A percentile compares a stretch with the other conserved stretches of the same genome.
Conservation (phyloP, 1,139 yeast species). For the Sugiyamaella sp. region DNA sequence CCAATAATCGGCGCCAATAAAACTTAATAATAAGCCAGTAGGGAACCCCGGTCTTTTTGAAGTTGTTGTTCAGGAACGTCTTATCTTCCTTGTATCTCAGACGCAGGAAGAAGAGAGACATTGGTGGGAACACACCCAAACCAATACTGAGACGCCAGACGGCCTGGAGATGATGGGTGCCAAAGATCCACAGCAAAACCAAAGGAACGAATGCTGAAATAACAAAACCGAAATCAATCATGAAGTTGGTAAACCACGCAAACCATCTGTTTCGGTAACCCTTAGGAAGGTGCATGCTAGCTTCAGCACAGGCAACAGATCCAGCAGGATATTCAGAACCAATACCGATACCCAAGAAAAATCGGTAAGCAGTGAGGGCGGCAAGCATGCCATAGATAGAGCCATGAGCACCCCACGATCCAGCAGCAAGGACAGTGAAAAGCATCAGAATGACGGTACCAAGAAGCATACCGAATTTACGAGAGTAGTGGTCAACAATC, state of each 20-base stretch:
- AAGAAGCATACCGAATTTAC: constrained; percentile 78
- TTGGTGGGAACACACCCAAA: constrained; percentile 88
- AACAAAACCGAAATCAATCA: constrained; percentile 90
- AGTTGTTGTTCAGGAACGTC: constrained; percentile 67
- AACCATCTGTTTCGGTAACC: constrained; percentile 89
- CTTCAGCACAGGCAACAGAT: constrained; percentile 92
- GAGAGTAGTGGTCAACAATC: constrained; percentile 72
- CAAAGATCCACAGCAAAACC: constrained; percentile 82
- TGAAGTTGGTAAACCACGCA: constrained; percentile 82
- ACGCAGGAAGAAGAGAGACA: constrained; percentile 75
- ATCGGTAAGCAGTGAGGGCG: constrained; percentile 81
- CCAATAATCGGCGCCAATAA: constrained; percentile 77
- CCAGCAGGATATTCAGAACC: constrained; percentile 91
- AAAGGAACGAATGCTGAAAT: constrained; percentile 82
- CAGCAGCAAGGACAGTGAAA: constrained; percentile 78
- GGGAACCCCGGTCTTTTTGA: constrained; percentile 69
- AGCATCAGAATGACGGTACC: constrained; percentile 73
- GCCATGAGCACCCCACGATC: constrained; percentile 75
- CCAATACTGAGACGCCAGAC: constrained; percentile 95
- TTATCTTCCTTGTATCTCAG: constrained; percentile 73
- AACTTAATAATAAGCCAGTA: constrained; percentile 69
- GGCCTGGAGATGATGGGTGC: constrained; percentile 66
- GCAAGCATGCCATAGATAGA: constrained; percentile 71
- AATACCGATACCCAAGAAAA: constrained; percentile 79
- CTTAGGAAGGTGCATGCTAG: constrained; percentile 72